A percentile compares a stretch with the other conserved stretches of the same genome.
phyloP scores from a whole-genome alignment of 345 rosid species.

The Abelmoschus esculentus region DNA sequence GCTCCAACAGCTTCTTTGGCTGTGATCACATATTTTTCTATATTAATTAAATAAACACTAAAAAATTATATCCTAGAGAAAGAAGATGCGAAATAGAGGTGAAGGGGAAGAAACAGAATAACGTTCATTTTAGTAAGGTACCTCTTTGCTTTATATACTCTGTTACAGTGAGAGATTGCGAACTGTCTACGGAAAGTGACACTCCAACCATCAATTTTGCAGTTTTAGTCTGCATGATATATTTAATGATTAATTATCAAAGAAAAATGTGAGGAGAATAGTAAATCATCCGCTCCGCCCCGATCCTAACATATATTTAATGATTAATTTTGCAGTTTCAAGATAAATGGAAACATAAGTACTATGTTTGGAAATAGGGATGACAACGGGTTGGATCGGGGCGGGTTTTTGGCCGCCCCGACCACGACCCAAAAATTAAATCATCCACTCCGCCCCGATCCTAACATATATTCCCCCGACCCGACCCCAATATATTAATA shows the following conservation, averaged over 20 bases:
- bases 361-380: neutral
- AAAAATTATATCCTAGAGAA: slow-evolving; percentile 1
- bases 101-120: neutral
- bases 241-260: slow-evolving; percentile 7
- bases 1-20: slow-evolving; percentile 94
- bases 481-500: too few species aligned
- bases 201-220: slow-evolving; percentile 83
- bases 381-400: too few species aligned
- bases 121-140: slow-evolving; percentile 19
- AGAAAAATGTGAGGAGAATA: neutral
- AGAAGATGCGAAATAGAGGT: neutral
- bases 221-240: slow-evolving; percentile 69
- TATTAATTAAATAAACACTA: neutral
- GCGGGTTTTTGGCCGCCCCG: too few species aligned
- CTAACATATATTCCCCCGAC: too few species aligned
- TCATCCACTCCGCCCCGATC: too few species aligned
- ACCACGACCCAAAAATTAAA: too few species aligned
- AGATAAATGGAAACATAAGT: neutral
- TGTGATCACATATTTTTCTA: slow-evolving; percentile 20
- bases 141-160: slow-evolving; percentile 83
- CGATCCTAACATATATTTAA: too few species aligned
- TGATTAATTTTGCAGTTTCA: too few species aligned
- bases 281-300: too few species aligned
- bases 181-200: slow-evolving; percentile 58
- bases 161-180: slow-evolving; percentile 49